Percentiles rank a stretch among this genome's conserved stretches.
These are phyloP conservation scores for Rhizopogon vinicolor DNA, from an alignment of 768 basidiomycete genomes.

Conservation along the genomic window DNA sequence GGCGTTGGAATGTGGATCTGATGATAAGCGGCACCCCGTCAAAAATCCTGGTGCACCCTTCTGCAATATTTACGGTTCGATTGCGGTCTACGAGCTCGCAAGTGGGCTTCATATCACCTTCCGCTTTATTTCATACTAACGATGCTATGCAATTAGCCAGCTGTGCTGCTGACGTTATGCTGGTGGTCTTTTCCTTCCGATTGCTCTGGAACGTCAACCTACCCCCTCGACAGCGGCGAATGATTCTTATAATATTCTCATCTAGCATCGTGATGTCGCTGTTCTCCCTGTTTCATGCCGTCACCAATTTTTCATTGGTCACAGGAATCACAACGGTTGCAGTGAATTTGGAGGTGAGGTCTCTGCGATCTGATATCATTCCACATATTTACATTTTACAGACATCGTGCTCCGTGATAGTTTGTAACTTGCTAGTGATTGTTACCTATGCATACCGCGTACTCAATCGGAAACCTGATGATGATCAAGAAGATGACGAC, in stretches of 20 bases:
- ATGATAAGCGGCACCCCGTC: constrained; percentile 8
- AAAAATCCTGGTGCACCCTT: background rate
- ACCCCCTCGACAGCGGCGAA: constrained; percentile 8
- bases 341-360: constrained; percentile 2
- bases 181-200: constrained; percentile 5
- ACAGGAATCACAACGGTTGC: background rate
- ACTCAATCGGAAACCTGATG: background rate
- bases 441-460: constrained; percentile 4
- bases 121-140: background rate
- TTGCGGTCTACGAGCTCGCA: constrained; percentile 4
- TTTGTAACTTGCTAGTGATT: constrained; percentile 10
- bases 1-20: background rate
- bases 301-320: background rate
- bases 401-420: background rate
- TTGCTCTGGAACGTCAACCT: constrained; percentile 13
- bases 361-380: background rate
- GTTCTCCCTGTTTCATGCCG: constrained; percentile 7
- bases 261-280: constrained; percentile 9
- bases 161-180: constrained; percentile 1
- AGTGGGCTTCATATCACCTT: background rate
- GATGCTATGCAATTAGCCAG: background rate
- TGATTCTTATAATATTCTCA: constrained; percentile 9
- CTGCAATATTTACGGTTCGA: background rate
- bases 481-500: constrained; percentile 4
- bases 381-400: background rate